Conservation (phyloP, 2,329 filamentous ascomycete species). For the Westerdykella sp. region DNA sequence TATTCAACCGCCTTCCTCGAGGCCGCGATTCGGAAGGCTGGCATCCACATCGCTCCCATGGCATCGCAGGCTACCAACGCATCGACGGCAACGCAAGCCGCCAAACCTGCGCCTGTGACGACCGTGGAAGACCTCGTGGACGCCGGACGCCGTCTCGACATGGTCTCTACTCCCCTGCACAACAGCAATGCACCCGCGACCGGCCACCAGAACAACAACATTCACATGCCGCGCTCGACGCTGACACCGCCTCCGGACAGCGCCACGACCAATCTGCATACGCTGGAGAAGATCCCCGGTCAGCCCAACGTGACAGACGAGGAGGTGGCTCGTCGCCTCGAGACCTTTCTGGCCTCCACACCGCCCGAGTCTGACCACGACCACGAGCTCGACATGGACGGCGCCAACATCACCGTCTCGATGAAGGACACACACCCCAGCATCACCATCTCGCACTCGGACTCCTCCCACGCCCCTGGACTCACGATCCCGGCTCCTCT, state of each 20-base stretch:
- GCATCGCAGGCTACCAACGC: slow-evolving; percentile 9
- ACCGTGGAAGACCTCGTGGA: slow-evolving; percentile 44
- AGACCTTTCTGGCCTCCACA: slow-evolving; percentile 47
- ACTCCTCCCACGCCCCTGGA: slow-evolving; percentile 2
- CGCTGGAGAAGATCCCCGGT: slow-evolving; percentile 25
- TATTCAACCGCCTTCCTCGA: slow-evolving; percentile 95
- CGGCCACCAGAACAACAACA: slow-evolving; percentile 12
- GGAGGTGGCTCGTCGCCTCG: slow-evolving; percentile 43
- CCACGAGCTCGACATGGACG: slow-evolving; percentile 17
- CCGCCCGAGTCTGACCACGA: slow-evolving; percentile 42
- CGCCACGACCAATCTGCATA: slow-evolving; percentile 29
- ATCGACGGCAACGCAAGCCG: slow-evolving; percentile 9
- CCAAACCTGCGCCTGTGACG: slow-evolving; percentile 29
- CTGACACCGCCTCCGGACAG: slow-evolving; percentile 40
- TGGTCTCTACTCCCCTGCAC: slow-evolving; percentile 6
- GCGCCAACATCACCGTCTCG: not conserved
- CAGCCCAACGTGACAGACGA: slow-evolving; percentile 38
- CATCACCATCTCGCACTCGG: slow-evolving; percentile 24
- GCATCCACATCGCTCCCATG: slow-evolving; percentile 60
- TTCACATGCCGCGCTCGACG: slow-evolving; percentile 12
- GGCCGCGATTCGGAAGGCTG: slow-evolving; percentile 79
- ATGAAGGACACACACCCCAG: slow-evolving; percentile 1
- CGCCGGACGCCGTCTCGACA: slow-evolving; percentile 39
- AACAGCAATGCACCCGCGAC: slow-evolving; percentile 8
- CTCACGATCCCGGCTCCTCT: not conserved